These are phyloP conservation scores for Pezicula radicicola DNA, from an alignment of 2,329 filamentous ascomycete genomes.

Conservation along the genomic window DNA sequence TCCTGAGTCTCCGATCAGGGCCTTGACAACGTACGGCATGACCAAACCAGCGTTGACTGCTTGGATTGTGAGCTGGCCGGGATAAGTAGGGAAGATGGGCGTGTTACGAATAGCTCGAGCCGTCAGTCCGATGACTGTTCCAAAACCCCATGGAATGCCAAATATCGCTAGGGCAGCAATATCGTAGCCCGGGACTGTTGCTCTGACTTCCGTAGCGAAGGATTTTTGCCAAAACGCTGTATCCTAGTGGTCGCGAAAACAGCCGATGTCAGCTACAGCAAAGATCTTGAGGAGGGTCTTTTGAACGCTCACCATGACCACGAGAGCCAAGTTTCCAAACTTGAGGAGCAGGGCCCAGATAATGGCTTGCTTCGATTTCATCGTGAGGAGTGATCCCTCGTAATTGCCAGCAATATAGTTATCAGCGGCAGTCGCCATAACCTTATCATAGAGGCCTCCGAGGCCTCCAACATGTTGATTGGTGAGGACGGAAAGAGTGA, in stretches of 20 bases:
- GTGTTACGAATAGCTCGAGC: slow-evolving; percentile 40
- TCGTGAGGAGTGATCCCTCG: slow-evolving; percentile 42
- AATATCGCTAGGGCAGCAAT: slow-evolving; percentile 45
- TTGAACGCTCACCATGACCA: slow-evolving; percentile 34
- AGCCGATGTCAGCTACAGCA: too few species aligned
- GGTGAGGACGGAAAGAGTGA: slow-evolving; percentile 41
- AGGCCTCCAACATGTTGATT: slow-evolving; percentile 39
- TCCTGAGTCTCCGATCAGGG: slow-evolving; percentile 25
- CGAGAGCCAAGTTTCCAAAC: slow-evolving; percentile 34
- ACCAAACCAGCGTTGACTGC: slow-evolving; percentile 23
- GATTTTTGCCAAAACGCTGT: slow-evolving; percentile 52
- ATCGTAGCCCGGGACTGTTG: slow-evolving; percentile 38
- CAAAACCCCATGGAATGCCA: slow-evolving; percentile 43
- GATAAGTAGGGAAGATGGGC: slow-evolving; percentile 37
- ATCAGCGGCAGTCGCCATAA: slow-evolving; percentile 33
- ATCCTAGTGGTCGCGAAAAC: slow-evolving; percentile 25
- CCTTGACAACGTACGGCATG: slow-evolving; percentile 26
- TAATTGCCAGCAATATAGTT: slow-evolving; percentile 42
- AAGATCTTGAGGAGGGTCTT: too few species aligned
- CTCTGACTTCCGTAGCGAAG: slow-evolving; percentile 43
- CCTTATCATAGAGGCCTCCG: slow-evolving; percentile 42
- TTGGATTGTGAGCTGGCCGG: slow-evolving; percentile 16
- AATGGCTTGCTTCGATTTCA: slow-evolving; percentile 42
- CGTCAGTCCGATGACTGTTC: slow-evolving; percentile 42
- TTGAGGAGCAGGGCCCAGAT: slow-evolving; percentile 44